Evolutionary conservation across 768 basidiomycete species (phyloP).

Genomic region (Saitozyma podzolica): DNA sequence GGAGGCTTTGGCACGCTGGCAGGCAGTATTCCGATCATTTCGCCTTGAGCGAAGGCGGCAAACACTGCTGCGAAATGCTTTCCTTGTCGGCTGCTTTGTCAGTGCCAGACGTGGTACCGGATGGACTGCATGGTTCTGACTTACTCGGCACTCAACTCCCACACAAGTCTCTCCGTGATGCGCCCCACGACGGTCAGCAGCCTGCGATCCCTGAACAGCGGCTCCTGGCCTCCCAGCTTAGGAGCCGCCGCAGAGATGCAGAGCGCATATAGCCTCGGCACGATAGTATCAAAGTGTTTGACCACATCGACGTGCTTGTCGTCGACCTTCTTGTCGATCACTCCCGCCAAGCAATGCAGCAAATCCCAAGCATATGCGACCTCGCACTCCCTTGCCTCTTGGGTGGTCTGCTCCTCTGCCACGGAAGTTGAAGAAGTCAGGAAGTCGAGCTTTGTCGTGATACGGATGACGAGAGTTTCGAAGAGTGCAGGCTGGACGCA

Average conservation of each 20-base stretch:
- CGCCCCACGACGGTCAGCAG: slow-evolving; percentile 65
- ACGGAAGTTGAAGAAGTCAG: slow-evolving; percentile 39
- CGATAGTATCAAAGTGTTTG: slow-evolving; percentile 75
- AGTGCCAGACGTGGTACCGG: neutral
- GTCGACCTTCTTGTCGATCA: slow-evolving; percentile 60
- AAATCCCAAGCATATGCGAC: slow-evolving; percentile 85
- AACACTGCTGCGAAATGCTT: slow-evolving; percentile 61
- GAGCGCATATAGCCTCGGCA: slow-evolving; percentile 70
- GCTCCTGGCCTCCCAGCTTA: slow-evolving; percentile 30
- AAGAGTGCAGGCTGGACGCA: slow-evolving; percentile 77
- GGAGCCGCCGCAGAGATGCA: slow-evolving; percentile 56
- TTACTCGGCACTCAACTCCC: slow-evolving; percentile 66
- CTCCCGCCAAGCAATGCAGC: slow-evolving; percentile 67
- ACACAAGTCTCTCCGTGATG: slow-evolving; percentile 68
- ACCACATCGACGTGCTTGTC: slow-evolving; percentile 69
- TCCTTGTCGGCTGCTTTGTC: slow-evolving; percentile 61
- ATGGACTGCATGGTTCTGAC: slow-evolving; percentile 46
- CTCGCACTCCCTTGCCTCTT: slow-evolving; percentile 55
- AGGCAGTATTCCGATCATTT: slow-evolving; percentile 52
- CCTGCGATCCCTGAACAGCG: slow-evolving; percentile 55
- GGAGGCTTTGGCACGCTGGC: slow-evolving; percentile 59
- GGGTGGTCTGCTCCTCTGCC: slow-evolving; percentile 5
- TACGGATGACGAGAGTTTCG: slow-evolving; percentile 73
- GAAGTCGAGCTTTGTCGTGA: slow-evolving; percentile 71
- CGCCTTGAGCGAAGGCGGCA: slow-evolving; percentile 62